A percentile compares a stretch with the other conserved stretches of the same genome.
Conservation (phyloP, 345 rosid species). For the Acer campestre region DNA sequence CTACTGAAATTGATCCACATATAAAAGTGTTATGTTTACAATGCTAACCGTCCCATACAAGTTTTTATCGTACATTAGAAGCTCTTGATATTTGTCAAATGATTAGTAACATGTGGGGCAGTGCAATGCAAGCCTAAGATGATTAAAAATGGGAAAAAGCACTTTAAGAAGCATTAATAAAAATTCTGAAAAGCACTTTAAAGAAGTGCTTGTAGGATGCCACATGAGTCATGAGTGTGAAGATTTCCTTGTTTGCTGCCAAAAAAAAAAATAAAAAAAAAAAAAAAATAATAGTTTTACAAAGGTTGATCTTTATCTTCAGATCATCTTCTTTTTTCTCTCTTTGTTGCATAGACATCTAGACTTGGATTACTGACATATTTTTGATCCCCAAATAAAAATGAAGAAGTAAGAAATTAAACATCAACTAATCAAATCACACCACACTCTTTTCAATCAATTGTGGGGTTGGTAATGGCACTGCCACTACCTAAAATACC, state of each 20-base stretch:
- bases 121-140: background rate
- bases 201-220: background rate
- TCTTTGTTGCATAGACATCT: background rate
- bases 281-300: too few relatives aligned
- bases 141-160: background rate
- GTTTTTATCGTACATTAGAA: background rate
- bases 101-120: background rate
- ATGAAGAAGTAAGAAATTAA: background rate
- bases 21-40: too few relatives aligned
- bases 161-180: background rate
- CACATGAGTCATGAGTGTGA: background rate
- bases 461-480: background rate
- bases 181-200: background rate
- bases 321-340: background rate
- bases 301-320: background rate
- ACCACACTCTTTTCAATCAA: background rate
- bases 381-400: background rate
- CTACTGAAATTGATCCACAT: too few relatives aligned
- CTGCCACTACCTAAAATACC: background rate
- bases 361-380: background rate
- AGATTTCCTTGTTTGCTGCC: background rate
- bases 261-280: too few relatives aligned
- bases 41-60: too few relatives aligned
- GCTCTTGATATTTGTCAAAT: background rate
- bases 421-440: background rate